Conservation (phyloP, 1,139 yeast species). For the Geotrichum armillariae region DNA sequence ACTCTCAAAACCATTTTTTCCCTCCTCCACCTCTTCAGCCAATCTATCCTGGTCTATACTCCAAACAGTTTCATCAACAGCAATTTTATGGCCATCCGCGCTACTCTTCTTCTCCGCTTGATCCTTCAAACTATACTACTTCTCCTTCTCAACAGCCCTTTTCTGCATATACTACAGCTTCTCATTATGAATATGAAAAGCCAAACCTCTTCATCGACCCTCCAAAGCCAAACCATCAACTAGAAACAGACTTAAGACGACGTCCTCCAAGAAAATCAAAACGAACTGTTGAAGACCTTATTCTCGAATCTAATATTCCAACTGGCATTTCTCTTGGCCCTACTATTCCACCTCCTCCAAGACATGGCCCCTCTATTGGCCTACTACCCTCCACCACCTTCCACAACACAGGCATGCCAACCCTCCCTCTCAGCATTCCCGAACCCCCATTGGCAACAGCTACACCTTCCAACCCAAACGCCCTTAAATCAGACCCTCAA, state of each 20-base stretch:
- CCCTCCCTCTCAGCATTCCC: slow-evolving; percentile 34
- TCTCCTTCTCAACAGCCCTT: not conserved
- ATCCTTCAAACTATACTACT: not conserved
- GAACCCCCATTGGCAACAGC: slow-evolving; percentile 40
- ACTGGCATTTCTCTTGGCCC: slow-evolving; percentile 25
- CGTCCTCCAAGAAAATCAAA: slow-evolving; percentile 25
- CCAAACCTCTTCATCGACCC: slow-evolving; percentile 1
- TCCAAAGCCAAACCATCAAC: not conserved
- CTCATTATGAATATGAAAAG: too few relatives aligned
- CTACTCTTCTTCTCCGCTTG: slow-evolving; percentile 6
- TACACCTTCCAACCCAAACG: slow-evolving; percentile 38
- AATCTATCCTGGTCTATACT: slow-evolving; percentile 3
- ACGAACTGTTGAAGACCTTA: slow-evolving; percentile 35
- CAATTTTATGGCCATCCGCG: slow-evolving; percentile 10
- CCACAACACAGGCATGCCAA: slow-evolving; percentile 21
- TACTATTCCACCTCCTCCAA: slow-evolving; percentile 9
- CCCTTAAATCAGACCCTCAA: slow-evolving; percentile 41
- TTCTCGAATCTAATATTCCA: slow-evolving; percentile 32
- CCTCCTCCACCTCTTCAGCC: slow-evolving; percentile 1
- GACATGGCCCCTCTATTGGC: slow-evolving; percentile 14
- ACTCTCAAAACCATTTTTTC: not conserved
- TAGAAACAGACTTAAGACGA: not conserved
- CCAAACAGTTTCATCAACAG: slow-evolving; percentile 4
- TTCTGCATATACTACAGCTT: slow-evolving; percentile 11
- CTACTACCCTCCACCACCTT: slow-evolving; percentile 20